Evolutionary conservation across 129 eudicot species (phyloP), one percentile per base, ranked within the genome.

Genomic region (Lactuca saligna): DNA sequence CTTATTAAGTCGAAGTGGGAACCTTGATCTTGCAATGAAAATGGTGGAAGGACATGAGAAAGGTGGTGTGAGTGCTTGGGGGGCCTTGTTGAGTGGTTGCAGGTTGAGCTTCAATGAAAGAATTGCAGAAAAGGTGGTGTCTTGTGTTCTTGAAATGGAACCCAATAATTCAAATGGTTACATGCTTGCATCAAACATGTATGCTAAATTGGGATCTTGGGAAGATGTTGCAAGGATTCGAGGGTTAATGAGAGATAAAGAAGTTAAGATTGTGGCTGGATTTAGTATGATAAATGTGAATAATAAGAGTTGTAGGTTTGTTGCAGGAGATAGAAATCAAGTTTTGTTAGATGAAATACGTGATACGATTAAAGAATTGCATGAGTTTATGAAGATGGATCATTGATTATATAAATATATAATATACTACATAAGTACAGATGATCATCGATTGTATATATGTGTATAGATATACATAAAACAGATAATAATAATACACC

Each of bases 41-140:
- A 61, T 87, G 70, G 84, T 78, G 1, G 61, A 64, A 31, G 65
- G 39, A 50, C 25, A 62, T 25, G 29, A 25, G 20, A 88, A 78
- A 35, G 81, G 54, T 25, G 72, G 85, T 6, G 82, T 81, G 11
- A 92, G 91, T 80, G 86, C 87, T 1, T 92, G 95, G 96, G 95
- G 95, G 39, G 84, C 98, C 0, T 66, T 92, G 25, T 78, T 92
- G 75, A 92, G 98, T 79, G 95, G 83, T 35, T 86, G 83, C 61
- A 75, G 81, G 65, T 68, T 39, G 34, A 82, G 70, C 68, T 69
- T 79, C 46, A 17, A 54, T 5, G 63, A 71, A 15, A 82, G 79
- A 66, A 62, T 84, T 56, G 81, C 66, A 4, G 78, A 61, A 35
- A 76, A 57, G 54, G 88, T 76, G 10, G 79, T 79, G 54, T 29